Base-by-base conservation (phyloP, 371 early-diverging fungal species). In the Fennellomyces sp. region DNA sequence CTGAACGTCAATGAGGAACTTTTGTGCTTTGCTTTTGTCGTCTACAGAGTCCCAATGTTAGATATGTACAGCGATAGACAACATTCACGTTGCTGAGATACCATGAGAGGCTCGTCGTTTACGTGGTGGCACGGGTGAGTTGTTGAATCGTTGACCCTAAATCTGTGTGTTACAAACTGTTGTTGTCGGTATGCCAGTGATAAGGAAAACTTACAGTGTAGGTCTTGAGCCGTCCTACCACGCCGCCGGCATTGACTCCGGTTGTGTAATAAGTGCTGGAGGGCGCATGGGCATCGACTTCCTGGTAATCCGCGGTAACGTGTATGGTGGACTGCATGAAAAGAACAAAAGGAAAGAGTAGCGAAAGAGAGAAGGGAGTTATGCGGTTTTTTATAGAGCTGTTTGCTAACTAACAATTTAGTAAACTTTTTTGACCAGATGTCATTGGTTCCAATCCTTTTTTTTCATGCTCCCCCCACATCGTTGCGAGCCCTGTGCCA, bases 1-100 rank as follows among this genome's bases (percentile, higher is more conserved):
- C 53, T 85, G 88, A 1, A 95, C 93, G 56, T 95, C 89, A 39
- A 95, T 84, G 6, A 93, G 70, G 69, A 93, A 92, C 41, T 83
- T 80, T 15, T 90, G 78, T 5, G 92, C 85, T 45, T 83, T 78
- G 47, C 64, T 68, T 65, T 86, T 88, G 51, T 87, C 91, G 64
- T 93, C 93, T 83, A 35, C 25, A 2, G 15, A 23, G 42, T 8
- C 6, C 6, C 17, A 23, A 45, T 45, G n/a, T 11, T 45, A 21
- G 11, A 39, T 39, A 15, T 39, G 5, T n/a, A n/a, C n/a, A n/a
- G n/a, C n/a, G n/a, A n/a, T n/a, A n/a, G n/a, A n/a, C n/a, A n/a
- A n/a, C n/a, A n/a, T n/a, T n/a, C n/a, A n/a, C n/a, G n/a, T n/a
- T n/a, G n/a, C n/a, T n/a, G n/a, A n/a, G n/a, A 21, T 70, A 78